Base-by-base conservation (phyloP, 2,329 filamentous ascomycete species). In the Didymosphaeria variabile region DNA sequence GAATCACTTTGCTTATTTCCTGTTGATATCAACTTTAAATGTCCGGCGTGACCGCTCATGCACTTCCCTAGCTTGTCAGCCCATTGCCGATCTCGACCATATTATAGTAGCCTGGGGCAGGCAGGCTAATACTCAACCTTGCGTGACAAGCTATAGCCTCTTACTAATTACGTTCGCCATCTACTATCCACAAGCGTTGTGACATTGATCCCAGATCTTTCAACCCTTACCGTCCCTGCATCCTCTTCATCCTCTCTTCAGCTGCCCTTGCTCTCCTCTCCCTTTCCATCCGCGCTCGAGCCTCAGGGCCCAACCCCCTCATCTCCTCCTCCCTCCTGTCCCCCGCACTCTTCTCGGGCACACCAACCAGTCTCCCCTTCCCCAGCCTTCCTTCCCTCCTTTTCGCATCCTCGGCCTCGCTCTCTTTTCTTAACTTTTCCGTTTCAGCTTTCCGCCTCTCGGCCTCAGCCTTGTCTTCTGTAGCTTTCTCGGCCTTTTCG, bases 221-320 rank as follows among this genome's bases (percentile, higher is more conserved):
- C 26, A 29, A 29, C 26, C 26, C 26, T 29, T 29, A 29, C 6
- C 26, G 4, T 29, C 26, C 26, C 26, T 29, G 26, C 26, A 40
- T n/a, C 17, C 85, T 85, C 79, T 86, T 88, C 61, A 97, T 85
- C 73, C 94, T 88, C 81, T 94, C 94, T 79, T 98, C 95, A 0
- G 94, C 94, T 9, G 95, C 95, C 70, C 94, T 88, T 4, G 95
- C 95, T 72, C 94, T 90, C 69, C 93, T 85, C 80, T 99, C 95
- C 68, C 95, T 84, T 77, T 98, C 95, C 57, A 98, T 79, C 75
- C 87, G 88, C 86, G 89, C 87, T 75, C 89, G 87, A 87, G 95
- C 94, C 80, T 98, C 94, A 0, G 92, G 89, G 45, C 92, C 96
- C 81, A 98, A 83, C 0, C 94, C 94, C 65, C 92, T 87, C 52